These are phyloP conservation scores for Cyclotella kingstonii DNA, from an alignment of 108 stramenopile genomes.

Conservation along the genomic window DNA sequence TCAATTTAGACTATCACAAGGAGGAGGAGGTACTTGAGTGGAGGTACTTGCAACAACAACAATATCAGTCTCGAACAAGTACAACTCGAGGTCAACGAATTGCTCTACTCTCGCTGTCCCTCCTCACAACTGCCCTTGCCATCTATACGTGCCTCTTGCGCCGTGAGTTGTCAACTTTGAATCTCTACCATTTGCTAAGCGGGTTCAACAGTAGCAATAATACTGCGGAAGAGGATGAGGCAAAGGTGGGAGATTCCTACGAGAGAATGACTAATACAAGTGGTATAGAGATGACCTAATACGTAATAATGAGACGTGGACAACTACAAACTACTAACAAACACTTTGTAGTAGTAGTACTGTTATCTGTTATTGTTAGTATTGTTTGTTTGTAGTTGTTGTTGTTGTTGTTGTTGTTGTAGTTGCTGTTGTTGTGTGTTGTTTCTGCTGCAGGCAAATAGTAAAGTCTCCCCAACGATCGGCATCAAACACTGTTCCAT, in stretches of 20 bases:
- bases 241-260: constrained; percentile 6
- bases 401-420: background rate
- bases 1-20: no score
- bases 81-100: background rate
- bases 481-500: constrained; percentile 9
- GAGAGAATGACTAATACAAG: background rate
- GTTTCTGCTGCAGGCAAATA: constrained; percentile 15
- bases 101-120: background rate
- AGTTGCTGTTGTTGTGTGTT: background rate
- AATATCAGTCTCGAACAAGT: background rate
- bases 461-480: constrained; percentile 19
- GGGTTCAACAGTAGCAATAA: background rate
- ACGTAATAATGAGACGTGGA: background rate
- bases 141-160: constrained; percentile 3
- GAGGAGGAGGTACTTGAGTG: no score
- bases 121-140: background rate
- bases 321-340: no score
- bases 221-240: constrained; percentile 6
- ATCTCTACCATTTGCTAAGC: constrained; percentile 9
- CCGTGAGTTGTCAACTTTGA: constrained; percentile 6
- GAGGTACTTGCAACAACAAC: no score
- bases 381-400: background rate
- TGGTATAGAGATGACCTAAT: constrained; percentile 12
- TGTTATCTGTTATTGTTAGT: background rate
- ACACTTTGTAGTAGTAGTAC: no score